A percentile compares a stretch with the other conserved stretches of the same genome.
phyloP scores from a whole-genome alignment of 768 basidiomycete genomes.

The Podaxis carcinomalis region DNA sequence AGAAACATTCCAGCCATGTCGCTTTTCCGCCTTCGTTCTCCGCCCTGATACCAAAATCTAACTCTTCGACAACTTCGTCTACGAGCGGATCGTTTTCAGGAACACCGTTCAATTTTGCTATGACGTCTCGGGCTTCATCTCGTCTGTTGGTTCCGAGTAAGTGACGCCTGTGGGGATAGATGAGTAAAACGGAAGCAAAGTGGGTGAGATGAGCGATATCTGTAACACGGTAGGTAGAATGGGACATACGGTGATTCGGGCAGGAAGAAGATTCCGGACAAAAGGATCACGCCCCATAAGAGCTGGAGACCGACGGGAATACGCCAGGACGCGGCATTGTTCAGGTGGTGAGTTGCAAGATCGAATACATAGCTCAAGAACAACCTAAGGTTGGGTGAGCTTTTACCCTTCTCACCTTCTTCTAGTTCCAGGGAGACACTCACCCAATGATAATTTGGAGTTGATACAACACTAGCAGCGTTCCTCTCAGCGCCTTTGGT shows the following conservation, averaged over 20 bases:
- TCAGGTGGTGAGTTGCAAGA: constrained; percentile 54
- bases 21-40: constrained; percentile 83
- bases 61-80: constrained; percentile 55
- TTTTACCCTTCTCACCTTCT: not conserved
- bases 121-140: constrained; percentile 55
- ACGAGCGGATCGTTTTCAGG: constrained; percentile 55
- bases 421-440: constrained; percentile 11
- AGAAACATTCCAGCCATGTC: constrained; percentile 78
- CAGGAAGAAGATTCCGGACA: constrained; percentile 69
- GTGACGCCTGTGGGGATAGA: constrained; percentile 46
- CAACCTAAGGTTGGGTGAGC: constrained; percentile 35
- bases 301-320: constrained; percentile 74
- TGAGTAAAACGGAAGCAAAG: not conserved
- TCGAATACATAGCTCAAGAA: constrained; percentile 73
- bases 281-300: constrained; percentile 60
- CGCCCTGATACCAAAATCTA: constrained; percentile 57
- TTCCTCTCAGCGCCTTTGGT: constrained; percentile 70
- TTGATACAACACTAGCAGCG: constrained; percentile 69
- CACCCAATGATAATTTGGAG: constrained; percentile 73
- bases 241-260: constrained; percentile 69
- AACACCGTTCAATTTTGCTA: constrained; percentile 65
- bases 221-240: not conserved
- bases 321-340: constrained; percentile 64
- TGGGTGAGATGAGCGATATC: not conserved
- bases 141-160: constrained; percentile 53